Base-by-base conservation (phyloP, 306 rosid genomes). In the Gynostemma pentaphyllum region DNA sequence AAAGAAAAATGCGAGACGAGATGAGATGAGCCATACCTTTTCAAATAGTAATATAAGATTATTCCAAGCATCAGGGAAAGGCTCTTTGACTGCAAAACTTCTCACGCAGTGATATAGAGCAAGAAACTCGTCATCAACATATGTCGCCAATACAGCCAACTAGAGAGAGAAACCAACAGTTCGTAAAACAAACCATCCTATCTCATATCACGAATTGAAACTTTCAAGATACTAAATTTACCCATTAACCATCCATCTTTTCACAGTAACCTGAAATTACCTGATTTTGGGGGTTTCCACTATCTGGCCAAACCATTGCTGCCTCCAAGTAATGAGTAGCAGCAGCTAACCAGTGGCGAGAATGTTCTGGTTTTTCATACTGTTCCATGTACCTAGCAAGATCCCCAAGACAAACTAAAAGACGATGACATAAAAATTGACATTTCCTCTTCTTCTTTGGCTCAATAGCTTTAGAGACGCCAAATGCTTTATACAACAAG, bases 271-370 rank as follows among this genome's bases (percentile, higher is more conserved):
- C 13, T 23, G 27, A 7, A 48, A 3, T 46, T 68, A 92, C 99
- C 94, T 88, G 99, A 84, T 92, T 92, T 29, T 92, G 99, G 2
- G 99, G 95, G 56, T 84, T 88, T 40, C 99, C 99, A 68, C 96
- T 86, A 59, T 92, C 89, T 50, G 96, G 96, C 99, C 90, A 92
- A 68, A 84, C 79, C 77, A 78, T 80, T 47, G 97, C 71, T 54
- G 99, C 95, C 81, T 82, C 90, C 81, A 92, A 66, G 78, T 92
- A 94, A 76, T 86, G 82, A 16, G 83, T 64, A 49, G 99, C 99
- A 39, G 99, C 90, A 77, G 76, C 77, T n/a, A 92, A 81, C 99
- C 99, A 94, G 68, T 85, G 82, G 27, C 73, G 95, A 46, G 49
- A 68, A 68, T 63, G 84, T 28, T 84, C 84, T 32, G 79, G 77